Conservation (phyloP, 2,329 filamentous ascomycete genomes). For the Colletotrichum viniferum region DNA sequence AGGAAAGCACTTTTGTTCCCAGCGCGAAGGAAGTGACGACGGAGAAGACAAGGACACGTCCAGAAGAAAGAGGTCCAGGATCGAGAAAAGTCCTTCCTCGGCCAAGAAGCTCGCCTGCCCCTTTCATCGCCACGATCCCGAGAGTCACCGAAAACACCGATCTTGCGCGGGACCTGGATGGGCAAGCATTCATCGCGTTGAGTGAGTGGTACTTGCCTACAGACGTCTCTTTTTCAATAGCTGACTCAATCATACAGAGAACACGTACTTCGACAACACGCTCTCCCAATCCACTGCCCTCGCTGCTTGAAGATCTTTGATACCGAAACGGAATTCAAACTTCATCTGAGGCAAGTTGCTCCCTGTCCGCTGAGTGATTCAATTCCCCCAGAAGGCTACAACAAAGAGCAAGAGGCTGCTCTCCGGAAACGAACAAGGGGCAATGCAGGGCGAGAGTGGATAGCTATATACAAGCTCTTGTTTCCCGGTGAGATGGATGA, state of each 20-base stretch:
- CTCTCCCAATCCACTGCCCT: background rate
- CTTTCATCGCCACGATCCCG: no score
- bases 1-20: no score
- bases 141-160: no score
- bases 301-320: background rate
- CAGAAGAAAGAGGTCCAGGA: no score
- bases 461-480: accelerated
- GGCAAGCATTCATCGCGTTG: background rate
- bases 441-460: accelerated
- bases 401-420: background rate
- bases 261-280: background rate
- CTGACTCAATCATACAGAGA: no score
- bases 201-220: accelerated
- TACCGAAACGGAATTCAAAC: accelerated
- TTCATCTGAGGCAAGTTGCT: accelerated
- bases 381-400: background rate
- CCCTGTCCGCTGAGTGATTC: accelerated
- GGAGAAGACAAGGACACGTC: no score
- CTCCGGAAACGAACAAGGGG: background rate
- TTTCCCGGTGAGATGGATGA: background rate
- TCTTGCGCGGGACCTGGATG: background rate
- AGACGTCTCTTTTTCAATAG: no score
- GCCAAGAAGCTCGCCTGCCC: no score
- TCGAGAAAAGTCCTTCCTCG: accelerated
- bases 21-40: no score